Base-by-base conservation (phyloP, 768 basidiomycete genomes). In the Leccinum arenicola region DNA sequence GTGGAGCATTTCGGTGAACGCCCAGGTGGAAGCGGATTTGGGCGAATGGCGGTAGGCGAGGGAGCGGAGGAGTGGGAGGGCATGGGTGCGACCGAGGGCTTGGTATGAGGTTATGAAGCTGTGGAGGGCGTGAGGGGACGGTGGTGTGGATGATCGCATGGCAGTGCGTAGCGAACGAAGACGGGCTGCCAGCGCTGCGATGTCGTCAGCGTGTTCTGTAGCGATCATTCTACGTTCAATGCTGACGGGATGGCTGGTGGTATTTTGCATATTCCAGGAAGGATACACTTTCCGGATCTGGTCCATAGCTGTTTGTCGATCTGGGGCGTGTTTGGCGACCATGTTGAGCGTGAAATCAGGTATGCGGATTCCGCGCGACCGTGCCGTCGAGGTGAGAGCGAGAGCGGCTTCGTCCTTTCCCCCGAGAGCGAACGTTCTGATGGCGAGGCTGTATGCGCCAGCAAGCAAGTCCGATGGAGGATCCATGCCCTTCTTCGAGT, bases 361-460 rank as follows among this genome's bases (percentile, higher is more conserved):
- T 43, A 86, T 60, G 15, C 23, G 64, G 52, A 76, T 69, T 8
- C 56, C 59, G 1, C 68, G 69, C 9, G 71, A 55, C 2, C 61
- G 62, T 10, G 74, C 73, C 11, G 70, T 64, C 5, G 78, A 78
- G n/a, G 84, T 64, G 47, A 85, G 68, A n/a, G 63, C 52, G n/a
- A 84, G 36, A 3, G 84, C 84, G 19, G 74, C 74, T 0, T 75
- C 68, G 2, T 75, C 54, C 31, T 77, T 73, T 15, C 77, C 75
- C 4, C 73, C 68, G 14, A 70, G 61, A 8, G 77, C 77, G 19
- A 83, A 74, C 10, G 68, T 73, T 50, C 76, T 73, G 21, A 87
- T 68, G 3, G 78, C 78, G 12, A 73, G 48, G n/a, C 70, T 77
- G 70, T 68, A 80, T 54, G 56, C 63, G 31, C 52, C 36, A 27